Conservation (phyloP, 2,329 filamentous ascomycete genomes). For the Diaporthe helianthi region DNA sequence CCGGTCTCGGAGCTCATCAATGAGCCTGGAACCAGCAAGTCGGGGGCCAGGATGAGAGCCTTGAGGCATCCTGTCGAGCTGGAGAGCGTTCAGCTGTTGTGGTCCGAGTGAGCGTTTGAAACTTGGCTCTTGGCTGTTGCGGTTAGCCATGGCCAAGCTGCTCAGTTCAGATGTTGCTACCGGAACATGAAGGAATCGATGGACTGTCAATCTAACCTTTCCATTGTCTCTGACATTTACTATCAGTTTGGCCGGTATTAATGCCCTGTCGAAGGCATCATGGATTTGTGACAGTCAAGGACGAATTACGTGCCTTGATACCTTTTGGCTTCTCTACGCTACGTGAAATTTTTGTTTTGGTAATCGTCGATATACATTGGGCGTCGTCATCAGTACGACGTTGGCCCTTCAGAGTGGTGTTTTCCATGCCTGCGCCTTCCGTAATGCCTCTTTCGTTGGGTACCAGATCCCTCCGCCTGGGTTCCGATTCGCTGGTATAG, state of each 20-base stretch:
- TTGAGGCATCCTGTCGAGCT: not conserved
- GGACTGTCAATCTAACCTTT: not conserved
- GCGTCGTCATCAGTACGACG: conserved; percentile 20
- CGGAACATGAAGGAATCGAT: not conserved
- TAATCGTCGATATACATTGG: conserved; percentile 33
- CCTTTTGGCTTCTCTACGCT: conserved; percentile 11
- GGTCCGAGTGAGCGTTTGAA: not conserved
- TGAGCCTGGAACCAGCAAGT: not conserved
- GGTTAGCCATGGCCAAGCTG: not conserved
- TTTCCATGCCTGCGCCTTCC: conserved; percentile 33
- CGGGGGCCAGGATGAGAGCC: not conserved
- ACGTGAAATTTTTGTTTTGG: not conserved
- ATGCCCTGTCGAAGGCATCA: not conserved
- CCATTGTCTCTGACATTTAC: not conserved
- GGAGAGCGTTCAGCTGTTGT: not conserved
- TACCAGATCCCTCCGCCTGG: not conserved
- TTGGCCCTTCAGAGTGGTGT: conserved; percentile 34
- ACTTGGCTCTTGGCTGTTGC: not conserved
- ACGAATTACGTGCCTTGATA: not conserved
- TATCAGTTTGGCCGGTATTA: not conserved
- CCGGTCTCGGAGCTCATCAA: not conserved
- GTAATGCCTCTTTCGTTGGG: conserved; percentile 14
- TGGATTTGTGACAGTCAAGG: not conserved
- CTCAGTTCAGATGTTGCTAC: not conserved
- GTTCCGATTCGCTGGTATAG: conserved; percentile 15